Percentiles rank a stretch among this genome's conserved stretches.
These are phyloP conservation scores for Colletotrichum tamarilloi DNA, from an alignment of 2,329 filamentous ascomycete genomes.

Conservation along the genomic window DNA sequence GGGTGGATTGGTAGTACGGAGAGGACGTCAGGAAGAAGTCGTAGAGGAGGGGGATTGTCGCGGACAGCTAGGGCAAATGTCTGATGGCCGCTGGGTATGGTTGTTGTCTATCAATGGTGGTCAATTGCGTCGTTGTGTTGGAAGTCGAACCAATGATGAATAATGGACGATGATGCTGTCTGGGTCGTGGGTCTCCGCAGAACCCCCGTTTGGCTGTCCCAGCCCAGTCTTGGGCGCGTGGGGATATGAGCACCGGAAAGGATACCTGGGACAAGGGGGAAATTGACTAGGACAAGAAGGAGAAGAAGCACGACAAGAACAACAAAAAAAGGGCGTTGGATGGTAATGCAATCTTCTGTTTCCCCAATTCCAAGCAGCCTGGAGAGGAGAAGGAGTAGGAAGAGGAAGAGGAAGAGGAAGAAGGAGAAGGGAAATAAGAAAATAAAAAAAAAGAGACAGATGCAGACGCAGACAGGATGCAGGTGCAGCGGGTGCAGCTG, in stretches of 20 bases:
- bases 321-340: background rate
- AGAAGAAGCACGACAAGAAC: background rate
- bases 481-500: background rate
- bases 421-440: background rate
- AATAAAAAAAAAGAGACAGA: background rate
- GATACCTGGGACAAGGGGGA: background rate
- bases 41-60: background rate
- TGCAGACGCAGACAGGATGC: background rate
- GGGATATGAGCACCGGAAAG: background rate
- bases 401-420: background rate
- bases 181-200: slow-evolving; percentile 5
- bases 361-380: background rate
- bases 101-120: slow-evolving; percentile 1
- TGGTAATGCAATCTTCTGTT: background rate
- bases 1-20: background rate
- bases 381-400: background rate
- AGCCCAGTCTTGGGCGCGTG: background rate
- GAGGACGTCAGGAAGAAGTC: background rate
- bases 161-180: background rate
- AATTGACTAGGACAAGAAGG: background rate
- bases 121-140: background rate
- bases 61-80: background rate
- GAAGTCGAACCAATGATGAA: background rate
- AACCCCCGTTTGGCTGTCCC: background rate
- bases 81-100: background rate